Base-by-base conservation (phyloP, 2,329 filamentous ascomycete genomes). In the Microcyclospora tardicrescens region DNA sequence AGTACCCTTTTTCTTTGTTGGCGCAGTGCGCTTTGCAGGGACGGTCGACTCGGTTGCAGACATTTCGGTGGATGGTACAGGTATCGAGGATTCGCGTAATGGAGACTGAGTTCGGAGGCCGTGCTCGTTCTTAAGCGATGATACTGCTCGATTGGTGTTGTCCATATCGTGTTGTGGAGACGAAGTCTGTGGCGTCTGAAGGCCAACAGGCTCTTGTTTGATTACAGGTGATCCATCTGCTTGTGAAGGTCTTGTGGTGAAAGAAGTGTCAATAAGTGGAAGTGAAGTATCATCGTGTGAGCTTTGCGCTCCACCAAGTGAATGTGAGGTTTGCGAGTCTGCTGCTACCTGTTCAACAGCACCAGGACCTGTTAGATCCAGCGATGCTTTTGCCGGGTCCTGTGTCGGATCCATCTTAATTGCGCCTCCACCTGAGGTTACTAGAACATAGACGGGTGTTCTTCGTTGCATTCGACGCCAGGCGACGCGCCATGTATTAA, bases 21-120 rank as follows among this genome's bases (percentile, higher is more conserved):
- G 62, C n/a, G 65, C 61, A 5, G 66, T 59, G 3, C 66, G 60
- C 49, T 70, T 69, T 42, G 62, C 65, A 5, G 63, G 56, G 1
- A 48, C 42, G 2, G 49, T 39, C 2, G 53, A 33, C 24, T 62
- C 63, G 28, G 46, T 43, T 8, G 41, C 30, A 10, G 54, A 37
- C 6, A 48, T 41, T 36, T 67, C 65, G 36, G 56, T 60, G 3
- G 58, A 54, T 1, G 61, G 61, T 15, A 64, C 56, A 5, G 63
- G 53, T 1, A 63, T 45, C 6, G 58, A 55, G n/a, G 56, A 56
- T 55, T 68, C 51, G 49, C 57, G 47, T 48, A 60, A 45, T 40
- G 61, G 50, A 41, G 59, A 57, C 33, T 53, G 48, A n/a, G 44
- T 54, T 24, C 62, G 57, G 34, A 65, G 53, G 29, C 62, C 61